Conservation (phyloP, 2,329 filamentous ascomycete genomes). For the Exophiala aquamarina region DNA sequence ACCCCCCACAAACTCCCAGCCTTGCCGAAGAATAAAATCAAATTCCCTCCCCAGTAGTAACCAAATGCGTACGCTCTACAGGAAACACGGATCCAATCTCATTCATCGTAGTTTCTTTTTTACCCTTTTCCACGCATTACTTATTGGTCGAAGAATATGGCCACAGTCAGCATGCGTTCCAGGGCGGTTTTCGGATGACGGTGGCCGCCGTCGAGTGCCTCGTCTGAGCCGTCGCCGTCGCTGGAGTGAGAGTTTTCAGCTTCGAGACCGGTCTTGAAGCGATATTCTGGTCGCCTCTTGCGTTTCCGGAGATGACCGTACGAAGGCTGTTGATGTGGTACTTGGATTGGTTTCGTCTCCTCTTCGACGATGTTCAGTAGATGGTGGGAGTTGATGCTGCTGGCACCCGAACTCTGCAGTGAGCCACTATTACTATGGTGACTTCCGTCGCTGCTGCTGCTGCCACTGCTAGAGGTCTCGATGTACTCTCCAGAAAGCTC, state of each 20-base stretch:
- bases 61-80: neutral
- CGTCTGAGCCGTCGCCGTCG: slow-evolving; percentile 9
- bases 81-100: neutral
- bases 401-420: slow-evolving; percentile 10
- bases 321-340: neutral
- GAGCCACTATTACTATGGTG: slow-evolving; percentile 3
- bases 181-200: slow-evolving; percentile 13
- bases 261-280: slow-evolving; percentile 16
- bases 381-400: slow-evolving; percentile 10
- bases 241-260: slow-evolving; percentile 6
- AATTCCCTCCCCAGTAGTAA: too few relatives aligned
- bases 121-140: neutral
- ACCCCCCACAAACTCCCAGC: too few relatives aligned
- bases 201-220: neutral
- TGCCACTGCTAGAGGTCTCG: slow-evolving; percentile 13
- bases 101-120: neutral
- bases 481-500: slow-evolving; percentile 13
- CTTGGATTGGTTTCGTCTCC: neutral
- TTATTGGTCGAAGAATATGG: slow-evolving; percentile 23
- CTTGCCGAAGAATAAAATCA: too few relatives aligned
- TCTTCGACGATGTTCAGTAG: slow-evolving; percentile 1
- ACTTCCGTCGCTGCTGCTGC: slow-evolving; percentile 2
- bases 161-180: slow-evolving; percentile 19
- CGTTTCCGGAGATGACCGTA: slow-evolving; percentile 6
- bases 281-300: slow-evolving; percentile 10